These are phyloP conservation scores for Achaetomium macrosporum DNA, from an alignment of 2,329 filamentous ascomycete species.

Conservation along the genomic window DNA sequence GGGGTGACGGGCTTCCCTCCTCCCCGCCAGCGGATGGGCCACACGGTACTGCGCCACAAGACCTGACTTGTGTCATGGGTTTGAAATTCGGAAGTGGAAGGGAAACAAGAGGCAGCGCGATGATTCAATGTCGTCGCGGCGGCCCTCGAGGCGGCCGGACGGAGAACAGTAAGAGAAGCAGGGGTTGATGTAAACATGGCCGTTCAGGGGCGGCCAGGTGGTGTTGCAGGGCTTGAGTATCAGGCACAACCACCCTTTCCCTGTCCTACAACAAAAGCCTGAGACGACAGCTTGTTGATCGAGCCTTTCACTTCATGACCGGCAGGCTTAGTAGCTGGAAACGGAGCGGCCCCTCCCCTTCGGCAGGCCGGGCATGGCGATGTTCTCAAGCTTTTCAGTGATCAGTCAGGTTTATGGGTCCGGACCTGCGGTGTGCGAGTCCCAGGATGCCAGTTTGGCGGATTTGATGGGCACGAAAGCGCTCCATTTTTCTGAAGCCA, in stretches of 20 bases:
- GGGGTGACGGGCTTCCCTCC: neutral
- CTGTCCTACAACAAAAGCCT: neutral
- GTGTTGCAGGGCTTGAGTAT: conserved; percentile 2
- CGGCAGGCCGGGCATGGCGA: conserved; percentile 3
- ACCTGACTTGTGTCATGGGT: neutral
- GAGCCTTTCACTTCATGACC: conserved; percentile 1
- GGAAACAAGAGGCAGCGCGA: neutral
- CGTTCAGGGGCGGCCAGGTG: conserved; percentile 11
- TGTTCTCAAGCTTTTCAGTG: neutral
- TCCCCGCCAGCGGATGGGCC: neutral
- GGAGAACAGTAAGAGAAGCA: conserved; percentile 5
- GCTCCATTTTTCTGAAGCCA: too few relatives aligned
- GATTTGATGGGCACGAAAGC: too few relatives aligned
- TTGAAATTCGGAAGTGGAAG: conserved; percentile 17
- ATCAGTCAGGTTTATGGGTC: too few relatives aligned
- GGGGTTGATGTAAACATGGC: conserved; percentile 20
- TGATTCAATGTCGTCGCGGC: conserved; percentile 20
- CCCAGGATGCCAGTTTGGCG: too few relatives aligned
- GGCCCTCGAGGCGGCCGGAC: conserved; percentile 14
- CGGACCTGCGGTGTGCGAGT: too few relatives aligned
- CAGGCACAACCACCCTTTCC: conserved; percentile 5
- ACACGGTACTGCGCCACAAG: conserved; percentile 1
- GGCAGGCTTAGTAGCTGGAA: conserved; percentile 1
- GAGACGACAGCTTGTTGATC: conserved; percentile 1
- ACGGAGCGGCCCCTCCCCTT: conserved; percentile 24